phyloP scores from a whole-genome alignment of 2,329 filamentous ascomycete genomes.

The Corinectria fuckeliana region DNA sequence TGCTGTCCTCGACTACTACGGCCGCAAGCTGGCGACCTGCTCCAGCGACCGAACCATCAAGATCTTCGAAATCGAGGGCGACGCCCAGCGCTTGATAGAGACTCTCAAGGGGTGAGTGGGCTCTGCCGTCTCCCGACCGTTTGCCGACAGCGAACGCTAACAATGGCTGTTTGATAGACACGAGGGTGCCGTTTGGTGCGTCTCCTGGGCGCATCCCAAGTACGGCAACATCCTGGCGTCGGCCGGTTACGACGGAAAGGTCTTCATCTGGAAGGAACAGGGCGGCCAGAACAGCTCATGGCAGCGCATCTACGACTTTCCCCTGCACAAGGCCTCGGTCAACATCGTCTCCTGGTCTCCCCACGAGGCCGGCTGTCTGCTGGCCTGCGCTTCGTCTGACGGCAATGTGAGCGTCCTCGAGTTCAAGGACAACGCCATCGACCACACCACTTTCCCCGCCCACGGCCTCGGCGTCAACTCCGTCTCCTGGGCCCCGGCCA shows the following conservation, averaged over 20 bases:
- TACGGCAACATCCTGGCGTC: constrained; percentile 98
- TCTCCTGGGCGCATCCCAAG: constrained; percentile 97
- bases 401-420: constrained; percentile 93
- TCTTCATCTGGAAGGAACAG: constrained; percentile 97
- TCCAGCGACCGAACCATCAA: constrained; percentile 99
- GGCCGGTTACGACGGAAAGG: constrained; percentile 95
- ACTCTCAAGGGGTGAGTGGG: constrained; percentile 85
- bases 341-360: constrained; percentile 99
- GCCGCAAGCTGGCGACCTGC: constrained; percentile 92
- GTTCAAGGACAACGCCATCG: constrained; percentile 95
- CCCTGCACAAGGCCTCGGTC: constrained; percentile 92
- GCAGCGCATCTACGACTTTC: constrained; percentile 92
- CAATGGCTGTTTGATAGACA: constrained; percentile 63
- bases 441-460: constrained; percentile 86
- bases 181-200: constrained; percentile 97
- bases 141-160: constrained; percentile 20
- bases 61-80: constrained; percentile 97
- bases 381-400: constrained; percentile 93
- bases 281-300: constrained; percentile 63
- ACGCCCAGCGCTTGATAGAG: constrained; percentile 86
- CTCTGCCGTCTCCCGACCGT: neutral
- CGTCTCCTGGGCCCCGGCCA: constrained; percentile 92
- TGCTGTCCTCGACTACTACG: constrained; percentile 98
- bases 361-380: constrained; percentile 91
- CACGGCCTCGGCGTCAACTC: constrained; percentile 95